Evolutionary conservation across 768 basidiomycete species (phyloP), one percentile per base, ranked within the genome.

Genomic region (Leccinum ochraceum): DNA sequence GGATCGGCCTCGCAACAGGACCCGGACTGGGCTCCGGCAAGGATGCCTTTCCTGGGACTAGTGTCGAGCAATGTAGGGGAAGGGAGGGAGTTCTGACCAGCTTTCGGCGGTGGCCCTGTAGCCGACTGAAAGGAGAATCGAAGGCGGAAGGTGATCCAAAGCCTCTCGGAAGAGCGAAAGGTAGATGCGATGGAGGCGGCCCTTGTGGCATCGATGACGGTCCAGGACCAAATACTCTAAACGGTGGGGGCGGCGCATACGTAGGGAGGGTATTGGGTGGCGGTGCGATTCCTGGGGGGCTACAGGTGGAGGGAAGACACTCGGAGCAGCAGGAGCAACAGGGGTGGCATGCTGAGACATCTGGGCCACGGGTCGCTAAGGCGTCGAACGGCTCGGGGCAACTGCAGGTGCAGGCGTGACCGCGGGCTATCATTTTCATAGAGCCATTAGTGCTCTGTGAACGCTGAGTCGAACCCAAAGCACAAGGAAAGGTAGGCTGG

Each of bases 351-450:
- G 81, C 66, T 82, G 80, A 53, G 81, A 79, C 54, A 70, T 57
- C 32, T 74, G 69, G 14, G 73, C 66, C 44, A 76, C 67, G 5
- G 73, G 64, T 16, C 75, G 77, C 44, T 78, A 76, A 22, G 76
- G 76, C 49, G 73, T 76, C 34, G 75, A 71, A 49, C 78, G 76
- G 49, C 69, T 75, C 4, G 75, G 63, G 64, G 62, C 78, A 69
- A 55, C 76, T 68, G 37, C 68, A 58, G 62, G 58, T 2, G 74
- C 60, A 60, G 79, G 71, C 17, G 70, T 57, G 20, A 72, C 54
- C 16, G 70, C 56, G 16, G 76, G 70, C 72, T 87, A 81, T 83
- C 79, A 89, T 90, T 82, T 89, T 90, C 51, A 80, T 69, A n/a
- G 74, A 71, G 22, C 80, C 78, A 62, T 80, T 83, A 42, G 75